Evolutionary conservation across 2,329 filamentous ascomycete species (phyloP).

Genomic region (Stenocarpella maydis): DNA sequence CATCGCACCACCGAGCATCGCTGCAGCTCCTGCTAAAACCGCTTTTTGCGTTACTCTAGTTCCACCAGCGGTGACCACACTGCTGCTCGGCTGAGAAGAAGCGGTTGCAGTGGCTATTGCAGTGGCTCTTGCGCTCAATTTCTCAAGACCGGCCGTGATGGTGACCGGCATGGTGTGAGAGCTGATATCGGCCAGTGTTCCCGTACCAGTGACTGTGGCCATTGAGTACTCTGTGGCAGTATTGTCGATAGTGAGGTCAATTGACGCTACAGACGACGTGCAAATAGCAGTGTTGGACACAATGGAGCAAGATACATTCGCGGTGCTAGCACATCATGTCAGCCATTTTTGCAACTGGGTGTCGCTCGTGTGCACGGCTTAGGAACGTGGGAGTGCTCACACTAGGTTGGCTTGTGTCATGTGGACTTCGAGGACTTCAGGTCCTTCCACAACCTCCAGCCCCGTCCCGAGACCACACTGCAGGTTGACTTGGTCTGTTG

Average conservation of each 20-base stretch:
- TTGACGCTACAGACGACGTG: constrained; percentile 20
- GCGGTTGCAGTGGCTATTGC: constrained; percentile 3
- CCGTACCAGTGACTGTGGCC: constrained; percentile 22
- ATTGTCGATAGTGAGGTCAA: constrained; percentile 27
- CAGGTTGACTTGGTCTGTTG: constrained; percentile 29
- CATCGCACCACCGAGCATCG: constrained; percentile 46
- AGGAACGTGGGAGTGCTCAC: constrained; percentile 28
- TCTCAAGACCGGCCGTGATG: constrained; percentile 49
- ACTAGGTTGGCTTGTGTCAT: constrained; percentile 12
- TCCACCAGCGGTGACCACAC: constrained; percentile 43
- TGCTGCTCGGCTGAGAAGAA: constrained; percentile 16
- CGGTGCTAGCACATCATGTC: constrained; percentile 26
- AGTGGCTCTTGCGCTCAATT: constrained; percentile 40
- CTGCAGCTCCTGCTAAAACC: constrained; percentile 47
- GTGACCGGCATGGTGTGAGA: constrained; percentile 44
- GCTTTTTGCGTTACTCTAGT: constrained; percentile 47
- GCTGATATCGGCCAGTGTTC: constrained; percentile 37
- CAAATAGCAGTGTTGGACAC: constrained; percentile 32
- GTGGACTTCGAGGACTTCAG: constrained; percentile 36
- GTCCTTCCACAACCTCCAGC: constrained; percentile 37
- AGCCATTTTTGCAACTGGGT: not conserved
- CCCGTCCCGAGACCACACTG: constrained; percentile 38
- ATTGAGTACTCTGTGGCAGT: constrained; percentile 10
- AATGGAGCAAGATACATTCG: constrained; percentile 35
- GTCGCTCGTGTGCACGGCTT: not conserved